phyloP scores from a whole-genome alignment of 192 early-diverging fungal species.

The Jimgerdemannia lactiflua region DNA sequence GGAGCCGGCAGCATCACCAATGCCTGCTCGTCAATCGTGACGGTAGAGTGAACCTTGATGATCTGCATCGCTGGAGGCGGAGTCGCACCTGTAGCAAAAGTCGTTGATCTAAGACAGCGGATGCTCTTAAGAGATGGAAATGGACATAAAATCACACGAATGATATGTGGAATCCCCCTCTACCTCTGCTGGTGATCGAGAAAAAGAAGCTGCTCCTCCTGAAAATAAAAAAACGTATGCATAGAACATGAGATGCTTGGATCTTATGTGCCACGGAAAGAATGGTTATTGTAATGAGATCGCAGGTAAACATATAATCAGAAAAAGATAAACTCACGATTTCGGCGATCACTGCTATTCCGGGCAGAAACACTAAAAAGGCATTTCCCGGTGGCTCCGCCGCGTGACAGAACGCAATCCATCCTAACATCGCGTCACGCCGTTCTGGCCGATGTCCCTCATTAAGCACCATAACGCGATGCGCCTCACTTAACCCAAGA shows the following conservation, averaged over 20 bases:
- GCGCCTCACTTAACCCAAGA: slow-evolving; percentile 6
- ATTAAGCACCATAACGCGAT: not conserved
- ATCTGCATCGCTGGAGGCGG: slow-evolving; percentile 2
- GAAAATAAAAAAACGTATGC: not conserved
- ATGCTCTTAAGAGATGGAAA: no score
- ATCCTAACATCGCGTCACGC: slow-evolving; percentile 17
- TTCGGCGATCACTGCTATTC: slow-evolving; percentile 25
- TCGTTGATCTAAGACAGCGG: no score
- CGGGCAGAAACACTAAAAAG: slow-evolving; percentile 27
- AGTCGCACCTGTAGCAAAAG: not conserved
- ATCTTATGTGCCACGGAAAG: not conserved
- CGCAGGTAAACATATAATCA: not conserved
- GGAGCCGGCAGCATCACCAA: slow-evolving; percentile 18
- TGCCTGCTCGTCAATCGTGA: slow-evolving; percentile 27
- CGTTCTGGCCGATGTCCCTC: slow-evolving; percentile 10
- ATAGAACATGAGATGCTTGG: not conserved
- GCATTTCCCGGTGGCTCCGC: slow-evolving; percentile 7
- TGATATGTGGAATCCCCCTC: no score
- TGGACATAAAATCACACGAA: no score
- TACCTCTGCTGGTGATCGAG: slow-evolving; percentile 11
- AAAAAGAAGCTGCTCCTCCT: slow-evolving; percentile 18
- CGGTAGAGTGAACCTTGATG: slow-evolving; percentile 29
- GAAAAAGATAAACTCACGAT: slow-evolving; percentile 7
- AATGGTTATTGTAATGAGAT: not conserved
- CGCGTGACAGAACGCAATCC: slow-evolving; percentile 17